Percentiles rank a stretch among this genome's conserved stretches.
Evolutionary conservation across 306 rosid species (phyloP).

Genomic region (Fagus crenata): DNA sequence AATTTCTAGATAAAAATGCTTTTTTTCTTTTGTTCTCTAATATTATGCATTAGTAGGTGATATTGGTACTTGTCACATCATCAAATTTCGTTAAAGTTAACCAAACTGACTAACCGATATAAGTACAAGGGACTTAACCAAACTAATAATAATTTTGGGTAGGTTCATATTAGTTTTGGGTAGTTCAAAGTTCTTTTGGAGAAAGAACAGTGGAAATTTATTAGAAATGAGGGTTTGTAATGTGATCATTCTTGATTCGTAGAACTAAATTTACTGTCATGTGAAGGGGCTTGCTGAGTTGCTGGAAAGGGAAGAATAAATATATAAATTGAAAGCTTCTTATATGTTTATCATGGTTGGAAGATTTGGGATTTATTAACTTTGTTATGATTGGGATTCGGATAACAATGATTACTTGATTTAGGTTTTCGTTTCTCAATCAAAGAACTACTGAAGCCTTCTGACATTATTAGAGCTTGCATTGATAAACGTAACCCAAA

Average conservation of each 20-base stretch:
- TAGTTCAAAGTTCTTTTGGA: neutral
- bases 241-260: neutral
- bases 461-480: slow-evolving; percentile 64
- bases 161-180: neutral
- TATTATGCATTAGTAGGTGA: too few relatives aligned
- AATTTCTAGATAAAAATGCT: too few relatives aligned
- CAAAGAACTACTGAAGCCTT: slow-evolving; percentile 61
- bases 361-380: slow-evolving; percentile 1
- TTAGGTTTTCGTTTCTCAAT: slow-evolving; percentile 73
- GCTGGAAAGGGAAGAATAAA: neutral
- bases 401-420: slow-evolving; percentile 42
- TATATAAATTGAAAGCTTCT: neutral
- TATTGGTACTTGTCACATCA: too few relatives aligned
- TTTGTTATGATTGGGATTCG: slow-evolving; percentile 18
- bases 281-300: neutral
- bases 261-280: slow-evolving; percentile 4
- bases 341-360: neutral
- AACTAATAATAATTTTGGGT: neutral
- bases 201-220: neutral
- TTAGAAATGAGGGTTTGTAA: neutral
- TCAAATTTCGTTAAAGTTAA: too few relatives aligned
- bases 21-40: too few relatives aligned
- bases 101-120: too few relatives aligned
- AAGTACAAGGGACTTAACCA: too few relatives aligned
- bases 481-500: slow-evolving; percentile 56